Conservation (phyloP, 2,329 filamentous ascomycete genomes). For the Penicillium sp. region DNA sequence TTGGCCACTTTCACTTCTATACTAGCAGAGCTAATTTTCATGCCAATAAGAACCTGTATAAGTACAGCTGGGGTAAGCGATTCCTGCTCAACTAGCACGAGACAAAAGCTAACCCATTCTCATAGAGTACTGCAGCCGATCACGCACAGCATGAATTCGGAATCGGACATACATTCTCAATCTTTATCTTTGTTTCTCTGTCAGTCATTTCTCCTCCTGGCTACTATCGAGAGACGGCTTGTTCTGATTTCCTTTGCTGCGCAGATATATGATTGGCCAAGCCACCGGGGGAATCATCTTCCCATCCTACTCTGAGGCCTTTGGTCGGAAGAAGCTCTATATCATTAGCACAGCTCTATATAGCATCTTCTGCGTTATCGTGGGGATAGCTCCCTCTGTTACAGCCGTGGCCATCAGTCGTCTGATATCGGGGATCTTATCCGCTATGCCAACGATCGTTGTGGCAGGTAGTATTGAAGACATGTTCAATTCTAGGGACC, state of each 20-base stretch:
- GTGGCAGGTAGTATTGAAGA: constrained; percentile 51
- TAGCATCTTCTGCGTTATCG: constrained; percentile 33
- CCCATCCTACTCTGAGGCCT: constrained; percentile 33
- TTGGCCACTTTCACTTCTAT: neutral
- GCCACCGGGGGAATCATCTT: constrained; percentile 30
- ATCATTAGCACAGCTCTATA: constrained; percentile 23
- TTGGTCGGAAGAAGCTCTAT: constrained; percentile 34
- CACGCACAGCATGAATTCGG: constrained; percentile 6
- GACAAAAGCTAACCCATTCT: neutral
- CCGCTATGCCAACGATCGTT: constrained; percentile 48
- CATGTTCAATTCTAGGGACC: constrained; percentile 44
- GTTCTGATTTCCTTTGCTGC: neutral
- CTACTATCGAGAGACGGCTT: neutral
- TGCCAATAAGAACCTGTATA: constrained; percentile 5
- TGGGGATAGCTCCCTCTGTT: constrained; percentile 34
- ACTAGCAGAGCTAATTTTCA: neutral
- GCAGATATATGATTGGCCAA: constrained; percentile 29
- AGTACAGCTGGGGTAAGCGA: constrained; percentile 12
- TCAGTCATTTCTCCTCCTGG: neutral
- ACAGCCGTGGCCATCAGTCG: constrained; percentile 39
- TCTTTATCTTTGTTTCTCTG: constrained; percentile 13
- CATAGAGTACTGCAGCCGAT: constrained; percentile 9
- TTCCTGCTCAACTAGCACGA: neutral
- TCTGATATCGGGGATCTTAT: constrained; percentile 44
- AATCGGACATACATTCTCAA: constrained; percentile 1